Evolutionary conservation across 495 filamentous ascomycete genomes (phyloP), one percentile per base, ranked within the genome.

Genomic region (Penicillium desertorum): DNA sequence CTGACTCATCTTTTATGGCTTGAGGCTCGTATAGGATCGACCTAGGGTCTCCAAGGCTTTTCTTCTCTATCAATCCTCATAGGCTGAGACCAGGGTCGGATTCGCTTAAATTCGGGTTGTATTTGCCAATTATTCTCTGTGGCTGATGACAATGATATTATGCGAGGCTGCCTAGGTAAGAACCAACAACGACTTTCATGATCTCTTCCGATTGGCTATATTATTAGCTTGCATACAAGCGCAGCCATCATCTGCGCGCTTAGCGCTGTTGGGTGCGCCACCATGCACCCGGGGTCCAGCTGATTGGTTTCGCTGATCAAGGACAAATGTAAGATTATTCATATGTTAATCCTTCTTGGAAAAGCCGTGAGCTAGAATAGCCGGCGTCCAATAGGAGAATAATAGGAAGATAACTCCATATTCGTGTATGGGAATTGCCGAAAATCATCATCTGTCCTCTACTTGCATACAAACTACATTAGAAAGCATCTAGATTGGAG

Each of bases 191-290:
- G 4, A 12, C 27, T 17, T 32, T 17, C 4, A 5, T 9, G n/a
- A 7, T 19, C 3, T 19, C 3, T 29, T 14, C n/a, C 27, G 3
- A 30, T 47, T 47, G 45, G 25, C 5, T 19, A 3, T 14, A 19
- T 19, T 32, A 4, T 47, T 48, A 48, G 45, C 20, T 19, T 29
- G n/a, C 27, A 32, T 48, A 16, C 11, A 48, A 48, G 45, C 29
- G 45, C 7, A 48, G 11, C 2, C 42, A 44, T 14, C 11, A 1
- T n/a, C 27, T 16, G 12, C 12, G 10, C 27, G 17, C 9, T 23
- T 27, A n/a, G 44, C 44, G 45, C 25, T 32, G 29, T 29, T 30
- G 45, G 9, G 36, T 5, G 29, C 50, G 50, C 50, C 50, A 48
- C 45, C 5, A 48, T 48, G 17, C 25, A 44, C 20, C 11, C 12